Evolutionary conservation across 2,329 filamentous ascomycete genomes (phyloP).

Genomic region (Knufia petricola): DNA sequence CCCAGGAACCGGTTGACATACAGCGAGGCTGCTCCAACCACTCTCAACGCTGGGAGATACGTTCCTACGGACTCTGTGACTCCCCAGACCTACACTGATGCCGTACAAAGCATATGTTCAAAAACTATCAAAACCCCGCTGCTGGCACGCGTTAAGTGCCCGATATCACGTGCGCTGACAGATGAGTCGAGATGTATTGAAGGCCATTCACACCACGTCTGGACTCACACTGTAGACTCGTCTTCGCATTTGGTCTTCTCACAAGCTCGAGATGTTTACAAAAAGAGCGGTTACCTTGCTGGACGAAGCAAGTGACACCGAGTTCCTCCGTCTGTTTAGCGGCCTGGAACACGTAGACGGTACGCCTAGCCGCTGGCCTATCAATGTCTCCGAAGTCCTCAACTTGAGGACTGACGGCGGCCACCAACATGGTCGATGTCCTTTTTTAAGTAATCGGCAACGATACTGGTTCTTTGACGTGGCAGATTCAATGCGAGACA

Average conservation of each 20-base stretch:
- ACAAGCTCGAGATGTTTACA: background rate
- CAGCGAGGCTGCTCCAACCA: too few relatives aligned
- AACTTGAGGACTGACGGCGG: background rate
- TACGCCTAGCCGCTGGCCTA: slow-evolving; percentile 5
- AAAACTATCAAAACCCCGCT: background rate
- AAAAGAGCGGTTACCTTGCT: too few relatives aligned
- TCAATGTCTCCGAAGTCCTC: slow-evolving; percentile 1
- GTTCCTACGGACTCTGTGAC: background rate
- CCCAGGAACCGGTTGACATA: background rate
- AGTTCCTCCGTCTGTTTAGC: background rate
- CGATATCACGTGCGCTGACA: background rate
- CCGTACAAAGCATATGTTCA: background rate
- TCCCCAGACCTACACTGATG: background rate
- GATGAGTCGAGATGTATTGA: too few relatives aligned
- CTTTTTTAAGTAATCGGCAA: background rate
- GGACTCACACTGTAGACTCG: too few relatives aligned
- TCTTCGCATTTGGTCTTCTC: too few relatives aligned
- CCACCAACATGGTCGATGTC: slow-evolving; percentile 3
- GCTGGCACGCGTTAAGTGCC: slow-evolving; percentile 2
- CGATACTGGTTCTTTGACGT: slow-evolving; percentile 4
- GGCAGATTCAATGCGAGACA: background rate
- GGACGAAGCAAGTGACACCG: background rate
- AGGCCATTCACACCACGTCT: too few relatives aligned
- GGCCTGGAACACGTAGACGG: background rate
- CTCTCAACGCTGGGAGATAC: background rate